These are phyloP conservation scores for Fagopyrum tataricum DNA, from an alignment of 148 eudicot species.

Conservation along the genomic window DNA sequence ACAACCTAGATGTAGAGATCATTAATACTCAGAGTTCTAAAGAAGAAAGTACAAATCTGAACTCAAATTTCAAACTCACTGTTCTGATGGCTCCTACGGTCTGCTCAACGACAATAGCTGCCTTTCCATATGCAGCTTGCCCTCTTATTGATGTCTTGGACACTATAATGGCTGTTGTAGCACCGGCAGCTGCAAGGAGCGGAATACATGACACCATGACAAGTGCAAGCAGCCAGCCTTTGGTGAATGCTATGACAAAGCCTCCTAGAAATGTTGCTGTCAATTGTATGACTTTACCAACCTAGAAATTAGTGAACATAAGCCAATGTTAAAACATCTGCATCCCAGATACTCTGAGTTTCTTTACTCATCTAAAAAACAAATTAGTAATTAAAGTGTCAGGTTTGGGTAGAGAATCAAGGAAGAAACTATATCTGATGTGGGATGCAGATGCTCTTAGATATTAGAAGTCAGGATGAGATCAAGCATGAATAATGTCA, in stretches of 20 bases:
- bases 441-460: too few relatives aligned
- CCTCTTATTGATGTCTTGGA: constrained; percentile 41
- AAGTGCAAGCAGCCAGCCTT: constrained; percentile 59
- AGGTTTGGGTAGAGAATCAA: too few relatives aligned
- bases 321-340: not conserved
- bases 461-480: not conserved
- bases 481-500: not conserved
- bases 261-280: constrained; percentile 42
- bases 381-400: too few relatives aligned
- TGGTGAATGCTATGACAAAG: constrained; percentile 43
- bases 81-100: constrained; percentile 57
- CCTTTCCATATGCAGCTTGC: constrained; percentile 50
- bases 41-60: too few relatives aligned
- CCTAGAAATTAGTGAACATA: constrained; percentile 24
- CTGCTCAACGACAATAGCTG: constrained; percentile 51
- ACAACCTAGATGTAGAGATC: not conserved
- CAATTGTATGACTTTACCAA: constrained; percentile 46
- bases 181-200: constrained; percentile 33
- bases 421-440: too few relatives aligned
- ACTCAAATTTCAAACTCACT: constrained; percentile 19
- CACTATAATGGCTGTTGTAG: constrained; percentile 21
- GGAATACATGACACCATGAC: constrained; percentile 44
- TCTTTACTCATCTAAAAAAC: too few relatives aligned
- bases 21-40: not conserved
- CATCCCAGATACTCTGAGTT: too few relatives aligned